Base-by-base conservation (phyloP, 2,329 filamentous ascomycete species). In the Ophiosphaerella korrae region DNA sequence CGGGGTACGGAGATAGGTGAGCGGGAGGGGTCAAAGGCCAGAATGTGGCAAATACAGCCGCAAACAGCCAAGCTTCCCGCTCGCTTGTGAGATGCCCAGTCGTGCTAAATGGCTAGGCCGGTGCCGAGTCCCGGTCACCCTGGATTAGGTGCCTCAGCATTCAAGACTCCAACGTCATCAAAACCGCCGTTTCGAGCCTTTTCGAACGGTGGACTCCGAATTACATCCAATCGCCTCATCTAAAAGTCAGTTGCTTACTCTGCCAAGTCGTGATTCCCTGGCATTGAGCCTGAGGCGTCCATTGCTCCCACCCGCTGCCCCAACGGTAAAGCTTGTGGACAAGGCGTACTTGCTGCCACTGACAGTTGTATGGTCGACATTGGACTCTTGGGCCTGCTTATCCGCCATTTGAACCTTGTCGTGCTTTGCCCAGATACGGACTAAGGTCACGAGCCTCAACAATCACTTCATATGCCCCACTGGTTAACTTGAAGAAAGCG, bases 51-150 rank as follows among this genome's bases (percentile, higher is more conserved):
- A 52, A 46, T 33, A 40, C 42, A 49, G 54, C 54, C 51, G 53
- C 53, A 35, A 47, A 47, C 39, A 52, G 60, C 60, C 66, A 62
- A 63, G 65, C 58, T 33, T 64, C 62, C 63, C 66, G 63, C 66
- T 58, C 50, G 56, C 54, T 50, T 58, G 41, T 46, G 38, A 53
- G 40, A 29, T 26, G 59, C 57, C 62, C 38, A 58, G 40, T 2
- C 21, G 14, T 49, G 39, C 56, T 53, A 61, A 46, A 12, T 9
- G 14, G 11, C 45, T 49, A 44, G 45, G 34, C 26, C 18, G 45
- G 46, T 60, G 59, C 57, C 57, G 57, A n/a, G 42, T 55, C 43
- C 55, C 55, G 45, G 47, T 29, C 14, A 47, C n/a, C 21, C 35
- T 36, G 18, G 42, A 16, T 40, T 39, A 40, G 38, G 50, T 24